Evolutionary conservation across 306 rosid species (phyloP).

Genomic region (Gleditsia sinensis): DNA sequence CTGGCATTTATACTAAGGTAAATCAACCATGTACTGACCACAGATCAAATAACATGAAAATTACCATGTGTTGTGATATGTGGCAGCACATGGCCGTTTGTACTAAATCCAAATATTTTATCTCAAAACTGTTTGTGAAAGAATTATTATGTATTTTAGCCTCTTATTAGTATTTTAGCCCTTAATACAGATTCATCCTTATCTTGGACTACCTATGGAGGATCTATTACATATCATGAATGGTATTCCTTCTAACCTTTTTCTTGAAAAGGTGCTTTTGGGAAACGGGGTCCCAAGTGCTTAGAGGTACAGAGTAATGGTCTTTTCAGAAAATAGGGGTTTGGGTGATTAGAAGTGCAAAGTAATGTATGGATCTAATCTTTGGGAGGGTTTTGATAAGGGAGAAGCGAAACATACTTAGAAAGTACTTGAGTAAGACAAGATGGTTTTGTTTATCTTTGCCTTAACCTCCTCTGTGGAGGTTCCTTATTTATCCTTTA

Average conservation of each 20-base stretch:
- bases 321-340: no score
- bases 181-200: neutral
- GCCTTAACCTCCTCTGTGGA: no score
- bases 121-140: neutral
- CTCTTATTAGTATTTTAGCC: neutral
- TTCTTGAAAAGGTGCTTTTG: neutral
- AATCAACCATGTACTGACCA: neutral
- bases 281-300: no score
- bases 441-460: no score
- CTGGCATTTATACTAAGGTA: neutral
- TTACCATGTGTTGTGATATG: neutral
- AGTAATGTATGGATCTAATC: no score
- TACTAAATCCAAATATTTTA: neutral
- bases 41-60: neutral
- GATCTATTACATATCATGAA: constrained; percentile 9
- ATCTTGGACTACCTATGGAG: neutral
- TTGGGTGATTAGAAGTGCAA: no score
- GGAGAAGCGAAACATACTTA: no score
- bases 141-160: neutral
- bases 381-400: no score
- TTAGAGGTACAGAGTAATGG: no score
- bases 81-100: neutral
- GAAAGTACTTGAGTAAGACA: no score
- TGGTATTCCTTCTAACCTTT: neutral
- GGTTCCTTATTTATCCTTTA: no score